Evolutionary conservation across 805 yeast species (phyloP).

Genomic region (Cyberlindnera xylosilytica): DNA sequence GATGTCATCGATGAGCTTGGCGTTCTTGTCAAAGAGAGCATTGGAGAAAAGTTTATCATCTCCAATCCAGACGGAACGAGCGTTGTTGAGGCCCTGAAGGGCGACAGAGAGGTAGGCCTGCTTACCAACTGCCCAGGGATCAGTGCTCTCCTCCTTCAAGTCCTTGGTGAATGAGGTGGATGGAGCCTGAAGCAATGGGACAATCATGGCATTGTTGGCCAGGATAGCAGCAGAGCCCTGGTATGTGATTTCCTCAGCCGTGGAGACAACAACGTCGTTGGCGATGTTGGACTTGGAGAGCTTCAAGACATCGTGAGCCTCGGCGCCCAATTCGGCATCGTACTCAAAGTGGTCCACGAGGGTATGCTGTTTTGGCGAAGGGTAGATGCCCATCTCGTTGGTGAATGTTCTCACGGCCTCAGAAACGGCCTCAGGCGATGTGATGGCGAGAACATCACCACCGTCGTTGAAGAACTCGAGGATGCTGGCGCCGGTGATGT

Average conservation of each 20-base stretch:
- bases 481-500: conserved; percentile 45
- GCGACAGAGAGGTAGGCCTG: conserved; percentile 76
- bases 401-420: conserved; percentile 66
- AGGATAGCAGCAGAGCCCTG: conserved; percentile 68
- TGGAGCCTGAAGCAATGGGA: conserved; percentile 70
- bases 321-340: conserved; percentile 29
- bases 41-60: conserved; percentile 50
- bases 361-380: conserved; percentile 71
- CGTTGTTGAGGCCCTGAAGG: conserved; percentile 75
- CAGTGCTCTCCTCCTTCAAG: conserved; percentile 40
- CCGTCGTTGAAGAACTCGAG: conserved; percentile 59
- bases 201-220: conserved; percentile 61
- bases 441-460: conserved; percentile 71
- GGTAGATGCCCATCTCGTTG: conserved; percentile 77
- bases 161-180: conserved; percentile 58
- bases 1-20: conserved; percentile 40
- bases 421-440: conserved; percentile 48
- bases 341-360: conserved; percentile 62
- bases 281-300: conserved; percentile 15
- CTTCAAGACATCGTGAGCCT: conserved; percentile 22
- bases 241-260: conserved; percentile 29
- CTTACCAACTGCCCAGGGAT: conserved; percentile 76
- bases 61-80: conserved; percentile 84
- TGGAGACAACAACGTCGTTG: conserved; percentile 23
- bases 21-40: conserved; percentile 31